Percentiles rank a stretch among this genome's conserved stretches.
These are phyloP conservation scores for Gynostemma pentaphyllum DNA, from an alignment of 306 rosid genomes.

Conservation along the genomic window DNA sequence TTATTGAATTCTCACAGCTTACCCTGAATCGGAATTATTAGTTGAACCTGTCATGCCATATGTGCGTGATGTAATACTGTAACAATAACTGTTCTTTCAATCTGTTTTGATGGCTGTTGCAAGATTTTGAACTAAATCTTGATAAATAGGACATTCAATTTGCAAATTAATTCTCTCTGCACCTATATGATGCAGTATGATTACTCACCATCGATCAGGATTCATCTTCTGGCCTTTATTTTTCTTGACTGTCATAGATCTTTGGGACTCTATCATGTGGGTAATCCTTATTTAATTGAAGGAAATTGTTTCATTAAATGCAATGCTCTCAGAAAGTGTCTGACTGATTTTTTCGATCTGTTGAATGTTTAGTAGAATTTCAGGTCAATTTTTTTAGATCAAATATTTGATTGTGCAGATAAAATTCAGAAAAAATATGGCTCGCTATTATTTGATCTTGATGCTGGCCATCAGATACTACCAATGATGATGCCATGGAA, in stretches of 20 bases:
- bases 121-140: neutral
- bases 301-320: neutral
- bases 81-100: neutral
- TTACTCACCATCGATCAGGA: too few relatives aligned
- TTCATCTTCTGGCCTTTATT: neutral
- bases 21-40: neutral
- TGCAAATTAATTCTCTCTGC: too few relatives aligned
- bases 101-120: neutral
- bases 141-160: too few relatives aligned
- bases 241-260: neutral
- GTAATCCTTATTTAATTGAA: neutral
- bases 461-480: conserved; percentile 55
- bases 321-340: neutral
- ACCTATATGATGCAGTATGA: too few relatives aligned
- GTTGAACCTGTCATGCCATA: neutral
- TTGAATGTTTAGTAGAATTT: too few relatives aligned
- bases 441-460: conserved; percentile 60
- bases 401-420: conserved; percentile 30
- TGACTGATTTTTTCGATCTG: neutral
- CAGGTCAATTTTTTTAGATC: neutral
- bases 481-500: conserved; percentile 77
- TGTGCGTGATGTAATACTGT: neutral
- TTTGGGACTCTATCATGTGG: neutral
- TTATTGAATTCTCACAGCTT: neutral
- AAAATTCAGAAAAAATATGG: conserved; percentile 30